Percentiles rank a stretch among this genome's conserved stretches.
phyloP scores from a whole-genome alignment of 495 filamentous ascomycete genomes.

The Sporormia fimetaria region DNA sequence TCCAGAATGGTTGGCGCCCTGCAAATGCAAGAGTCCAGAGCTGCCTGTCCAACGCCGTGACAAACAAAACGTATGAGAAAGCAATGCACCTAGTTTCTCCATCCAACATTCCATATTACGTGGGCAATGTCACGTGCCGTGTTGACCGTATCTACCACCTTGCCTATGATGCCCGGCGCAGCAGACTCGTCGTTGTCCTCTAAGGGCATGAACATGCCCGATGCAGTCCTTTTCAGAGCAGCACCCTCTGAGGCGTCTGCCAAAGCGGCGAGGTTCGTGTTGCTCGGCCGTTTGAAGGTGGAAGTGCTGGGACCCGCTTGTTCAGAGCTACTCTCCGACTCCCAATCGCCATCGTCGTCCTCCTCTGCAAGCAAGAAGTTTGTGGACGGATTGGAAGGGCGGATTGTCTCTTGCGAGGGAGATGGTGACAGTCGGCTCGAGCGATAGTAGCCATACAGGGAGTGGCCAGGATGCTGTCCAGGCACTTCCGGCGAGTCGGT shows the following conservation, averaged over 20 bases:
- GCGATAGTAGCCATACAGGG: conserved; percentile 30
- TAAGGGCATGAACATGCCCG: conserved; percentile 79
- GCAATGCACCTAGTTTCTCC: no score
- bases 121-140: conserved; percentile 91
- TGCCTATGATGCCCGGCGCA: conserved; percentile 56
- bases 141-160: conserved; percentile 88
- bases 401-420: conserved; percentile 64
- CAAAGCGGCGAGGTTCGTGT: neutral
- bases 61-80: no score
- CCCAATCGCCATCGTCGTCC: conserved; percentile 54
- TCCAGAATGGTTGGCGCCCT: no score
- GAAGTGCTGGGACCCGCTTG: conserved; percentile 1
- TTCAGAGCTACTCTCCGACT: conserved; percentile 32
- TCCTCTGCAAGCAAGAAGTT: conserved; percentile 51
- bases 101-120: conserved; percentile 97
- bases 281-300: neutral
- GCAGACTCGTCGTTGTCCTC: conserved; percentile 55
- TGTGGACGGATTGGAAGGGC: conserved; percentile 56
- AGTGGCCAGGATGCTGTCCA: conserved; percentile 33
- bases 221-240: conserved; percentile 56
- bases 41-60: no score
- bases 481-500: conserved; percentile 62
- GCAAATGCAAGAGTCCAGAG: no score
- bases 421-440: conserved; percentile 47
- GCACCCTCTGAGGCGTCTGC: conserved; percentile 13